Percentiles rank a stretch among this genome's conserved stretches.
Conservation (phyloP, 768 basidiomycete species). For the Floccularia luteovirens region DNA sequence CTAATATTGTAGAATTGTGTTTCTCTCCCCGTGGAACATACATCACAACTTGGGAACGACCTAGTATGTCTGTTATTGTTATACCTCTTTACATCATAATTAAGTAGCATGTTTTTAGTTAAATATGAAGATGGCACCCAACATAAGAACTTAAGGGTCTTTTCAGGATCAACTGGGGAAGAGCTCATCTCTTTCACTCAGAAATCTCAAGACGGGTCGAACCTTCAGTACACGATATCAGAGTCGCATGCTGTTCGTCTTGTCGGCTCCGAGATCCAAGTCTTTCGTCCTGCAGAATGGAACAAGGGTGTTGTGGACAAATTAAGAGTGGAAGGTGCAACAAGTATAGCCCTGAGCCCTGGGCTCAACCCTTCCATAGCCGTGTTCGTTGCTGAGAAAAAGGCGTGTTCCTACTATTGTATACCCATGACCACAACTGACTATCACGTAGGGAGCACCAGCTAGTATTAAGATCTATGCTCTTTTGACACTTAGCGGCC, state of each 20-base stretch:
- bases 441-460: constrained; percentile 60
- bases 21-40: constrained; percentile 95
- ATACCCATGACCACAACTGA: constrained; percentile 2
- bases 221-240: constrained; percentile 84
- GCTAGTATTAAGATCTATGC: constrained; percentile 83
- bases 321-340: constrained; percentile 78
- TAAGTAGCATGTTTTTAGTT: constrained; percentile 23
- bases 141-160: constrained; percentile 92
- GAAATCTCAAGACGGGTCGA: constrained; percentile 89
- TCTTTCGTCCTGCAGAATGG: constrained; percentile 79
- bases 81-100: neutral
- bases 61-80: constrained; percentile 32
- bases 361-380: constrained; percentile 87
- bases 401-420: constrained; percentile 34
- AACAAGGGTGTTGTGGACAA: constrained; percentile 74
- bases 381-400: constrained; percentile 91
- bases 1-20: constrained; percentile 74
- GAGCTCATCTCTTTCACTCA: constrained; percentile 85
- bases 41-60: constrained; percentile 93
- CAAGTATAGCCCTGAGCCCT: constrained; percentile 68
- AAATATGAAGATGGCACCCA: constrained; percentile 88
- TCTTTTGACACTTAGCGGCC: constrained; percentile 47
- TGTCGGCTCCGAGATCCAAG: constrained; percentile 75
- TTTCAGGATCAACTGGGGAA: constrained; percentile 78
- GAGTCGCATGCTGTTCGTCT: constrained; percentile 82